Base-by-base conservation (phyloP, 2,329 filamentous ascomycete genomes). In the Diplodia mutila region DNA sequence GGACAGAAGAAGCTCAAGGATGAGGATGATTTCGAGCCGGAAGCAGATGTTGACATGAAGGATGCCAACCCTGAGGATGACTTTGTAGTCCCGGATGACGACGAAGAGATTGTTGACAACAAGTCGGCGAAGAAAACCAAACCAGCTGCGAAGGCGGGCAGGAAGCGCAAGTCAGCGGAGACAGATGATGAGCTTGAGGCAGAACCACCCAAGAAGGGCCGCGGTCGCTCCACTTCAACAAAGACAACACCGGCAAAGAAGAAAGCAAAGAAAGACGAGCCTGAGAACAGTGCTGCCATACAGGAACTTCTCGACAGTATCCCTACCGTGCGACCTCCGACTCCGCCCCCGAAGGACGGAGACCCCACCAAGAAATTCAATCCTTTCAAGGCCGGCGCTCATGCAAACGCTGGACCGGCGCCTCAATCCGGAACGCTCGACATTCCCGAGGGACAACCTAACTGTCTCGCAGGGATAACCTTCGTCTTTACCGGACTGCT, bases 401-500 rank as follows among this genome's bases (percentile, higher is more conserved):
- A 78, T 69, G 78, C 78, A 27, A 83, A 83, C 67, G 77, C 78
- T 39, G 79, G 78, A 37, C 81, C 87, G 18, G 86, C 87, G 2
- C 87, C 92, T 21, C 86, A 87, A 8, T 85, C 86, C 59, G 83
- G 86, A 25, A 87, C 72, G 2, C 65, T 84, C 34, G 92, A 97
- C 18, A 81, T 97, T 61, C 95, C 95, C 0, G 86, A 87, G 23
- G 95, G 95, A 8, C 89, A 89, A 64, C 92, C 95, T 12, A 96
- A 97, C 73, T 99, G 95, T 76, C 86, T 99, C 67, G 89, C 90
- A 66, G 95, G 96, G 0, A 84, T 98, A 66, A 91, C 89, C 0
- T 99, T 99, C 75, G 95, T 99, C 32, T 99, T 99, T 74, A 99
- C 96, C 0, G 95, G 95, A 27, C 85, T 97, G 27, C 83, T 98